A percentile compares a stretch with the other conserved stretches of the same genome.
These are phyloP conservation scores for Rugonectria rugulosa DNA, from an alignment of 2,329 filamentous ascomycete genomes.

Conservation along the genomic window DNA sequence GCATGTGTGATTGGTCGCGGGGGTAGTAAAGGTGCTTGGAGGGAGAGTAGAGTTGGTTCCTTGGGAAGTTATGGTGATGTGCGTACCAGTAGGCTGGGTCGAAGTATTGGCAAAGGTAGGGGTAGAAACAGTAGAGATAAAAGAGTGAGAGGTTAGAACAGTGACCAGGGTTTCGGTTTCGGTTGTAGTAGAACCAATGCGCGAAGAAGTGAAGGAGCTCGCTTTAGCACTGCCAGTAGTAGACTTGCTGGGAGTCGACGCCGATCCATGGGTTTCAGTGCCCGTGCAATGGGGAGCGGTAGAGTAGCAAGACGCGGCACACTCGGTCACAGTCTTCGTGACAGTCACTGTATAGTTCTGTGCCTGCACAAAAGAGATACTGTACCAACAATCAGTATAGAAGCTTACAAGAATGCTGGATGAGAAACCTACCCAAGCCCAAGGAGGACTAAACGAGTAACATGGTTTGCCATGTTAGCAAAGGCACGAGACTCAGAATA, in stretches of 20 bases:
- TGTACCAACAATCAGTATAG: slow-evolving; percentile 26
- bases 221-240: neutral
- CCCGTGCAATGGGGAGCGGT: slow-evolving; percentile 30
- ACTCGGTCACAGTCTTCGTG: slow-evolving; percentile 42
- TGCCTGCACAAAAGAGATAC: slow-evolving; percentile 35
- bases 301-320: slow-evolving; percentile 37
- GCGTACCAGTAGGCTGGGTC: neutral
- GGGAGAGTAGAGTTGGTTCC: neutral
- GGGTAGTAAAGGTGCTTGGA: slow-evolving; percentile 8
- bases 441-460: slow-evolving; percentile 36
- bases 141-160: neutral
- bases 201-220: neutral
- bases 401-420: neutral
- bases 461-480: slow-evolving; percentile 32
- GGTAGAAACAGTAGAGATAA: neutral
- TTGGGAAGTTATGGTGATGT: neutral
- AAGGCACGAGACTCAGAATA: neutral
- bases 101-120: neutral
- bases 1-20: slow-evolving; percentile 7
- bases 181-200: neutral
- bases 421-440: slow-evolving; percentile 38
- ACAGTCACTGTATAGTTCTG: slow-evolving; percentile 42
- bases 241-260: neutral
- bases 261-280: slow-evolving; percentile 18
- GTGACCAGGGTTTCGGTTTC: neutral